phyloP scores from a whole-genome alignment of 306 rosid genomes.

The Fragaria nilgerrensis region DNA sequence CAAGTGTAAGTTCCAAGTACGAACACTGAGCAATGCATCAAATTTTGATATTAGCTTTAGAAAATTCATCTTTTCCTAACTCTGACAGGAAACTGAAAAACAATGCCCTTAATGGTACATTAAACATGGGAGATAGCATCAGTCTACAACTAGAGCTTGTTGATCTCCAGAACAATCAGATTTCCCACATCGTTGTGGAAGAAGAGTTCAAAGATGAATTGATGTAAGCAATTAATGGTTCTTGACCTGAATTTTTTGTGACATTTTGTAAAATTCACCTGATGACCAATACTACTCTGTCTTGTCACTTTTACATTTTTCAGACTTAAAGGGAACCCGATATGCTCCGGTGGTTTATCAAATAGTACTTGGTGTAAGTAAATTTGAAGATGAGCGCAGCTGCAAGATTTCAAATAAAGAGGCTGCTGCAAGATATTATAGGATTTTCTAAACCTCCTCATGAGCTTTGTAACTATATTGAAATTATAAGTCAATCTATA shows the following conservation, averaged over 20 bases:
- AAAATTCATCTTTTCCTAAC: conserved; percentile 1
- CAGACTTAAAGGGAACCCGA: conserved; percentile 86
- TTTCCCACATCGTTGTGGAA: conserved; percentile 21
- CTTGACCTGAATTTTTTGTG: neutral
- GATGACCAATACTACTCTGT: conserved; percentile 3
- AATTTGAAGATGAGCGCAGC: neutral
- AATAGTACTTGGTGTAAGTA: conserved; percentile 50
- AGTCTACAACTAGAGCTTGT: conserved; percentile 68
- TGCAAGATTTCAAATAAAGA: neutral
- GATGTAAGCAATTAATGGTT: conserved; percentile 47
- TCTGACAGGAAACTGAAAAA: conserved; percentile 58
- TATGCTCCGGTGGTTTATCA: conserved; percentile 41
- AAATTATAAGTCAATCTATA: neutral
- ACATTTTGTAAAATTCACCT: neutral
- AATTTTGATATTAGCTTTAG: neutral
- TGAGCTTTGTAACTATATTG: neutral
- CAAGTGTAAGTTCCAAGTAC: conserved; percentile 66
- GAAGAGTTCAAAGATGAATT: conserved; percentile 47
- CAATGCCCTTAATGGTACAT: conserved; percentile 56
- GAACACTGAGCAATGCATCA: conserved; percentile 5
- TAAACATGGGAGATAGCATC: conserved; percentile 65
- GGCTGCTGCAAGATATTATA: neutral
- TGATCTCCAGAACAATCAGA: conserved; percentile 73
- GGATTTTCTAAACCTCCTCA: neutral
- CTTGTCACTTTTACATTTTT: conserved; percentile 19